Evolutionary conservation across 192 early-diverging fungal genomes (phyloP), one percentile per base, ranked within the genome.

Genomic region (Coemansia reversa): DNA sequence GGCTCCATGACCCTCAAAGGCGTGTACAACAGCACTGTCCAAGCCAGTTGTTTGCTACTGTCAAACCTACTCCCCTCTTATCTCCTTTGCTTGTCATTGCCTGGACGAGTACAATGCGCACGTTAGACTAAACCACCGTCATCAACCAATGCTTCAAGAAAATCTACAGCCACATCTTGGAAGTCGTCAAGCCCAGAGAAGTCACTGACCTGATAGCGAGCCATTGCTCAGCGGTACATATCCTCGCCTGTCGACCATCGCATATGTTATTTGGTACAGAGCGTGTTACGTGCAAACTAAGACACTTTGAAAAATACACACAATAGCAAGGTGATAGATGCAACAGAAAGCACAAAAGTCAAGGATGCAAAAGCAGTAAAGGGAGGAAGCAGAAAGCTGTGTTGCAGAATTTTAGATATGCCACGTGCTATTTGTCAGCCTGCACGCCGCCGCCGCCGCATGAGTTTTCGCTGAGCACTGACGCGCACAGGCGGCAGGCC

Each of bases 401-500:
- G 28, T 29, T 27, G 7, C 20, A 12, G 52, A 29, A 45, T 27
- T 29, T 22, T 7, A 27, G 12, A 52, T 0, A 22, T 19, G 49
- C 1, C 49, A 22, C 49, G 19, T 23, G 49, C 7, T 9, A 33
- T 57, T 58, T 58, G 51, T 51, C 56, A 58, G 55, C 58, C 19
- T 6, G 56, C 18, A 51, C 51, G 58, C 8, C 60, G 60, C 50
- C 60, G 60, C 50, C 74, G 65, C 28, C 74, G 65, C 72, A 81
- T 67, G 27, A 81, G 66, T 14, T 61, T 50, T 29, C 72, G 79
- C 63, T 81, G 69, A 9, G 74, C 51, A 42, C 79, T 81, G 60
- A 73, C 67, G 45, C 65, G 69, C n/a, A 81, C 62, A 11, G 79
- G 79, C 49, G 74, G 74, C 55, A 81, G 57, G 5, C 79, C 79